A percentile compares a stretch with the other conserved stretches of the same genome.
phyloP scores from a whole-genome alignment of 164 flowering plant genomes.

The Stephania yunnanensis region DNA sequence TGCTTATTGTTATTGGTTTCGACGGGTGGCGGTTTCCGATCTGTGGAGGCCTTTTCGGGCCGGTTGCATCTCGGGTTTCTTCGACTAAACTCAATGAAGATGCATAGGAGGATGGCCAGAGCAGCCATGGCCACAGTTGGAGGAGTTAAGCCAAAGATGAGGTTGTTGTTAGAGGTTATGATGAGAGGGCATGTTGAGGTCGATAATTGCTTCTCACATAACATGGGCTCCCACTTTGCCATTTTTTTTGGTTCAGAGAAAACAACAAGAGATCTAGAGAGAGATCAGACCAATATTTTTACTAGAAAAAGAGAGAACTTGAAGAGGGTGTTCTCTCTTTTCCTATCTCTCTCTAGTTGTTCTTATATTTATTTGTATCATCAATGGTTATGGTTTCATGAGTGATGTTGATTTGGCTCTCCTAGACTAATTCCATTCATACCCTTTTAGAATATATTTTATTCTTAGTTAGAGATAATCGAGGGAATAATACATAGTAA shows the following conservation, averaged over 20 bases:
- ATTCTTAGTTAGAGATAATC: neutral
- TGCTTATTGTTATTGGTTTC: neutral
- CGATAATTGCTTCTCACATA: neutral
- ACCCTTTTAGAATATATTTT: neutral
- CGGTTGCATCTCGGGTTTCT: neutral
- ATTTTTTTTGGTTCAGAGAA: neutral
- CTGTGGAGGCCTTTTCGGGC: neutral
- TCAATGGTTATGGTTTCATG: neutral
- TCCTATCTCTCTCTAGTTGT: neutral
- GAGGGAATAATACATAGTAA: neutral
- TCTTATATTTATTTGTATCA: neutral
- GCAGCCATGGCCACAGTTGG: constrained; percentile 9
- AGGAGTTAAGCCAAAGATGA: constrained; percentile 13
- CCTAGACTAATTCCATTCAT: neutral
- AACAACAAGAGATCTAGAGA: neutral
- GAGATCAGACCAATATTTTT: too few species aligned
- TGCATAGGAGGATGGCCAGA: constrained; percentile 10
- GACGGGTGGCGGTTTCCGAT: neutral
- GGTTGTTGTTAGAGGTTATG: neutral
- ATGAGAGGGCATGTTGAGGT: neutral
- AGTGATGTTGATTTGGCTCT: too few species aligned
- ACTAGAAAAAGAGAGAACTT: neutral
- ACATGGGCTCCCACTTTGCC: constrained; percentile 5
- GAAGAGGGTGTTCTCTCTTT: neutral
- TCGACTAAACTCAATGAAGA: constrained; percentile 3